Evolutionary conservation across 2,329 filamentous ascomycete species (phyloP), one percentile per base, ranked within the genome.

Genomic region (Grosmannia serpens): DNA sequence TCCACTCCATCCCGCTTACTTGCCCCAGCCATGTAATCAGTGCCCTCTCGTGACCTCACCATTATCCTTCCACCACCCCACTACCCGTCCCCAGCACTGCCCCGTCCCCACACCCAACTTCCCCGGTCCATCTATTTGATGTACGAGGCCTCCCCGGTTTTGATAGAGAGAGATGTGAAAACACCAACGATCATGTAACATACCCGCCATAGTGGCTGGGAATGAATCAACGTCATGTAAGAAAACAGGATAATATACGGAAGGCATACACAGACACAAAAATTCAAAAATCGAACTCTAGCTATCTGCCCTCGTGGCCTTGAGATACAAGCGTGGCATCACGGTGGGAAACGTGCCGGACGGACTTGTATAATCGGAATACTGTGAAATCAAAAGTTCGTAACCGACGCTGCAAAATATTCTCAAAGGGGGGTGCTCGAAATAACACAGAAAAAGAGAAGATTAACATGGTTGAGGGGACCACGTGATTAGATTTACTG

Each of bases 141-240:
- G 56, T 51, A 53, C 20, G n/a, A 56, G 15, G 29, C n/a, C 29
- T 35, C 41, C 50, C 22, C 47, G 50, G 51, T 53, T 61, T 59
- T 58, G 57, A 58, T 58, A 60, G 58, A 62, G 58, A 62, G 58
- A 62, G 60, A 62, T 58, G 55, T 53, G 54, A 55, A 55, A 56
- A 55, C 58, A 54, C 57, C 59, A 62, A 64, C 60, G 60, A 61
- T 64, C 62, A 64, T 64, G 62, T 64, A 64, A 61, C 62, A 64
- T 62, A 60, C 62, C 61, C 59, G 49, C 55, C 58, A 55, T n/a
- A 54, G 44, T 59, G 58, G 61, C 52, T 26, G 60, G 62, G 61
- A 63, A 64, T 64, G 62, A 64, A 64, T 64, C 60, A 53, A 62
- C 58, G 62, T 64, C 61, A 64, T 64, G 62, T 64, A 64, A 59